Evolutionary conservation across 1,284 basidiomycete genomes (phyloP).

Genomic region (Rhodotorula glutinis): DNA sequence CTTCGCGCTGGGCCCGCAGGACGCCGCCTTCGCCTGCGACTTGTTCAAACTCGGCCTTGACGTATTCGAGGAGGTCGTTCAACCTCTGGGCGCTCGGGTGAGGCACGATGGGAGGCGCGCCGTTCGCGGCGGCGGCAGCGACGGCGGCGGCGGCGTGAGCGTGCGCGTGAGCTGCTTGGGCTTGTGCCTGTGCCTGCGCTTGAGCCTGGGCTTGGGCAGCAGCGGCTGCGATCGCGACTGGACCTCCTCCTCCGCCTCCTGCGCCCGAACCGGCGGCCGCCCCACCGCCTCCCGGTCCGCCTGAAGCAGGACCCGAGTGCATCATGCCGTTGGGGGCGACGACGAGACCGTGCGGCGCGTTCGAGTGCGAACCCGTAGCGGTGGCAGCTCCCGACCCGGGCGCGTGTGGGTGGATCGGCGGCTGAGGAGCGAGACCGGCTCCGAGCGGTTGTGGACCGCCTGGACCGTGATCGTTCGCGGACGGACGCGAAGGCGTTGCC

Average conservation of each 20-base stretch:
- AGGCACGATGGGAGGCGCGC: conserved; percentile 2
- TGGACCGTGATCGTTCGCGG: not conserved
- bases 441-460: not conserved
- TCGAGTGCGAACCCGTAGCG: not conserved
- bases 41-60: conserved; percentile 81
- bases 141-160: no score
- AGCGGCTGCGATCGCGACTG: not conserved
- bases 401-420: conserved; percentile 1
- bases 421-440: not conserved
- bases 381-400: not conserved
- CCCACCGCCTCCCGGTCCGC: no score
- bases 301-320: not conserved
- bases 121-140: no score
- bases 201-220: not conserved
- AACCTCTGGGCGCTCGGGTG: conserved; percentile 53
- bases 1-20: conserved; percentile 76
- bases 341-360: no score
- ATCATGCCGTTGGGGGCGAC: conserved; percentile 3
- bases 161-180: not conserved
- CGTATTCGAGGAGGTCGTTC: conserved; percentile 74
- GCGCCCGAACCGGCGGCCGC: no score
- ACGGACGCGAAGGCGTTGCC: not conserved
- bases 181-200: not conserved
- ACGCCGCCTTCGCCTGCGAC: conserved; percentile 66
- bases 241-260: no score